Evolutionary conservation across 2,329 filamentous ascomycete species (phyloP).

Genomic region (Drechslera avenae): DNA sequence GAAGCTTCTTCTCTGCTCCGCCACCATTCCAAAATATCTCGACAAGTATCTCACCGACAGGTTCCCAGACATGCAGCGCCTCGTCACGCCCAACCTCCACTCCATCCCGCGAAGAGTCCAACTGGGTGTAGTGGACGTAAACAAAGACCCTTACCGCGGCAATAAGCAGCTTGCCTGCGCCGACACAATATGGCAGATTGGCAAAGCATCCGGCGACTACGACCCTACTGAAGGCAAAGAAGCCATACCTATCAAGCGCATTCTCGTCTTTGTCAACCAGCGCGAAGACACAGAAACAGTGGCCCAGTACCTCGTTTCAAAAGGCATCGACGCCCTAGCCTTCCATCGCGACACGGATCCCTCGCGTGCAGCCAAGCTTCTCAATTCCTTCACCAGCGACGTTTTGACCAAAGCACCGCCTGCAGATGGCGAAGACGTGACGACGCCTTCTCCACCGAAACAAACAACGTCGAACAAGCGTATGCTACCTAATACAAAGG

Average conservation of each 20-base stretch:
- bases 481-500: constrained; percentile 76
- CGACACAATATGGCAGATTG: constrained; percentile 92
- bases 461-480: constrained; percentile 36
- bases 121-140: constrained; percentile 88
- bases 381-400: constrained; percentile 67
- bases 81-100: constrained; percentile 94
- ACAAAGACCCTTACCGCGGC: constrained; percentile 89
- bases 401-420: constrained; percentile 1
- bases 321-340: constrained; percentile 86
- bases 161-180: constrained; percentile 94
- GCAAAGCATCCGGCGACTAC: constrained; percentile 66
- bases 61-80: constrained; percentile 81
- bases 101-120: constrained; percentile 94
- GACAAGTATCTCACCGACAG: constrained; percentile 81
- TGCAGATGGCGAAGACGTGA: neutral
- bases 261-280: constrained; percentile 97
- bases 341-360: constrained; percentile 84
- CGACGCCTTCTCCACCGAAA: neutral
- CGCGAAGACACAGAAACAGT: constrained; percentile 85
- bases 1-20: constrained; percentile 90
- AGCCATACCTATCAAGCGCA: constrained; percentile 73
- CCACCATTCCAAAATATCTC: constrained; percentile 88
- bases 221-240: constrained; percentile 54
- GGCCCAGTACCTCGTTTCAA: constrained; percentile 75
- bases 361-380: constrained; percentile 74